Evolutionary conservation across 768 basidiomycete species (phyloP).

Genomic region (Tricholoma terreum): DNA sequence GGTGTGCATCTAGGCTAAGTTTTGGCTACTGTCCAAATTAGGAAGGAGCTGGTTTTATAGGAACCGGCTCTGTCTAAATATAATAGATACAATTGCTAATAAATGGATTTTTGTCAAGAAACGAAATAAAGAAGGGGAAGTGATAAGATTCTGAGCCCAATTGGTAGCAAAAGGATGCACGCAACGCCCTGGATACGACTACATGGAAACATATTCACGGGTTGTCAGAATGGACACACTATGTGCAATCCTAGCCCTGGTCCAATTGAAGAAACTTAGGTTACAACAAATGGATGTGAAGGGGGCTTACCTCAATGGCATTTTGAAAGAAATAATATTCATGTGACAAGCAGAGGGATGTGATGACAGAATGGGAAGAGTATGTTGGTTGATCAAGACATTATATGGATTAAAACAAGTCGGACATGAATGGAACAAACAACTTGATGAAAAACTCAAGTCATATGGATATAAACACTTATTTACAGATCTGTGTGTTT

Average conservation of each 20-base stretch:
- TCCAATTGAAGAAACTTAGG: slow-evolving; percentile 13
- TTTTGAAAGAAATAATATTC: slow-evolving; percentile 34
- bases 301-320: too few relatives aligned
- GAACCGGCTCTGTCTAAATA: too few relatives aligned
- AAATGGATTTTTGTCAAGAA: slow-evolving; percentile 32
- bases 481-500: slow-evolving; percentile 21
- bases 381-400: too few relatives aligned
- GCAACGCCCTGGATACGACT: too few relatives aligned
- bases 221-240: slow-evolving; percentile 13
- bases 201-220: slow-evolving; percentile 26
- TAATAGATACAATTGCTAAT: too few relatives aligned
- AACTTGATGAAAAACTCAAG: too few relatives aligned
- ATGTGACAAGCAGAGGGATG: slow-evolving; percentile 28
- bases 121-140: too few relatives aligned
- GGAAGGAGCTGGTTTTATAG: too few relatives aligned
- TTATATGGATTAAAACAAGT: slow-evolving; percentile 12
- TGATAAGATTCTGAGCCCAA: too few relatives aligned
- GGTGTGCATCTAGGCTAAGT: too few relatives aligned
- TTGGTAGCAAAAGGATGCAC: slow-evolving; percentile 32
- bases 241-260: too few relatives aligned
- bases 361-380: slow-evolving; percentile 7
- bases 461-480: slow-evolving; percentile 16
- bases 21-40: too few relatives aligned
- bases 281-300: slow-evolving; percentile 8
- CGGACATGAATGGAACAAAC: slow-evolving; percentile 24